phyloP scores from a whole-genome alignment of 192 early-diverging fungal genomes.

The Cladochytrium replicatum region DNA sequence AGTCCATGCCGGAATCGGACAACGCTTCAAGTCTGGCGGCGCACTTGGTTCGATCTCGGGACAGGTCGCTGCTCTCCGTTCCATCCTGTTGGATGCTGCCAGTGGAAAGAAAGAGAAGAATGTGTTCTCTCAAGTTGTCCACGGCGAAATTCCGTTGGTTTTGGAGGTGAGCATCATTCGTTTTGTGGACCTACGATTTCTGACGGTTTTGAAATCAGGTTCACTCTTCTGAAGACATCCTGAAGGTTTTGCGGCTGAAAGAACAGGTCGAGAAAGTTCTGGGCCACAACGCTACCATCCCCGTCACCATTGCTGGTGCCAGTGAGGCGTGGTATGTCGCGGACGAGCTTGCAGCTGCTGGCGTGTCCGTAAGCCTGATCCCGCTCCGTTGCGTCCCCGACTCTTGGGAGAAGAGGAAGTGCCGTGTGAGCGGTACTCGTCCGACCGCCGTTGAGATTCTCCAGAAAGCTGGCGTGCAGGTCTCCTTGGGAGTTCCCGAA shows the following conservation, averaged over 20 bases:
- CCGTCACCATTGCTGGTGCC: constrained; percentile 52
- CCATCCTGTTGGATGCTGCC: no score
- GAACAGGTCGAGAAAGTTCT: constrained; percentile 14
- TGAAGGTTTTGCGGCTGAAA: constrained; percentile 53
- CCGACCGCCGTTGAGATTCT: constrained; percentile 45
- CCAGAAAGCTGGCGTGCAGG: constrained; percentile 46
- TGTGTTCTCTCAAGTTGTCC: neutral
- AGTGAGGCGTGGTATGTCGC: constrained; percentile 58
- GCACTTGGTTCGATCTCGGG: constrained; percentile 20
- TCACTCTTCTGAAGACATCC: constrained; percentile 44
- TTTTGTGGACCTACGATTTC: no score
- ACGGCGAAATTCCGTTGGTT: constrained; percentile 1
- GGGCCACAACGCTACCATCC: constrained; percentile 12
- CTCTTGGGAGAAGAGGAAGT: constrained; percentile 48
- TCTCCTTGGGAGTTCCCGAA: constrained; percentile 38
- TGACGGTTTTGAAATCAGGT: no score
- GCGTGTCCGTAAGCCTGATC: constrained; percentile 55
- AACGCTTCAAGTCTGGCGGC: constrained; percentile 9
- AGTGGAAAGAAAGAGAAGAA: no score
- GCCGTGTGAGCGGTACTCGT: constrained; percentile 40
- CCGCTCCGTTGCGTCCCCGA: constrained; percentile 56
- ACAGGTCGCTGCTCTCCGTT: no score
- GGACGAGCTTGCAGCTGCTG: constrained; percentile 33
- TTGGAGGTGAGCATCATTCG: neutral
- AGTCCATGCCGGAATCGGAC: constrained; percentile 51